Conservation (phyloP, 2,329 filamentous ascomycete genomes). For the Aspergillus viridinutans region DNA sequence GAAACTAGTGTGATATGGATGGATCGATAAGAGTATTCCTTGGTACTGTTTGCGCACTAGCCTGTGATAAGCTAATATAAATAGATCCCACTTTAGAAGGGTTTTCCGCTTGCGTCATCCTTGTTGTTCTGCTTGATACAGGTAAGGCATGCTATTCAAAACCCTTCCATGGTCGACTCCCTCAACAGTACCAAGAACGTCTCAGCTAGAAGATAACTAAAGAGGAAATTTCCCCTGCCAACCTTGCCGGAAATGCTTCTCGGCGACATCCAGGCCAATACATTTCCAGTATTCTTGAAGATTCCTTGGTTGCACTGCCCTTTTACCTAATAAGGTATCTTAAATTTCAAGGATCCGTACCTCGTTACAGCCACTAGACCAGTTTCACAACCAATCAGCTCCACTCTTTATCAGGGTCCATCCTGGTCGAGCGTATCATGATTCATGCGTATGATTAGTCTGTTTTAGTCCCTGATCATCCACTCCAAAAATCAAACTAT, state of each 20-base stretch:
- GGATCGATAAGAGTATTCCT: neutral
- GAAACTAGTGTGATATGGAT: slow-evolving; percentile 5
- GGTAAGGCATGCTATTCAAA: neutral
- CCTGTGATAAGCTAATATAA: neutral
- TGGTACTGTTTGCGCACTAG: neutral
- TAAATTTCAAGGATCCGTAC: no score
- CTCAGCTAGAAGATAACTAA: neutral
- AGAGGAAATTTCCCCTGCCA: neutral
- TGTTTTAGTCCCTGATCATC: neutral
- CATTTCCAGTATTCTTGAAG: neutral
- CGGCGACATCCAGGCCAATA: neutral
- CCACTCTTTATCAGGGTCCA: neutral
- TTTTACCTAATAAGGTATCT: neutral
- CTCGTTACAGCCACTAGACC: neutral
- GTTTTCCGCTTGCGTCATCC: neutral
- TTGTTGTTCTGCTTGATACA: neutral
- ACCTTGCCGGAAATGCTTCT: neutral
- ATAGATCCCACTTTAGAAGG: neutral
- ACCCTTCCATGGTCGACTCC: neutral
- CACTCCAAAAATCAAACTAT: neutral
- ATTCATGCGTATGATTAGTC: neutral
- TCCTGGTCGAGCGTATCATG: neutral
- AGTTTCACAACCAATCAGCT: neutral
- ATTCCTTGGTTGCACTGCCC: neutral
- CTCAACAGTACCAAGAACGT: neutral